Evolutionary conservation across 305 asterid genomes (phyloP).

Genomic region (Rubia tinctorum): DNA sequence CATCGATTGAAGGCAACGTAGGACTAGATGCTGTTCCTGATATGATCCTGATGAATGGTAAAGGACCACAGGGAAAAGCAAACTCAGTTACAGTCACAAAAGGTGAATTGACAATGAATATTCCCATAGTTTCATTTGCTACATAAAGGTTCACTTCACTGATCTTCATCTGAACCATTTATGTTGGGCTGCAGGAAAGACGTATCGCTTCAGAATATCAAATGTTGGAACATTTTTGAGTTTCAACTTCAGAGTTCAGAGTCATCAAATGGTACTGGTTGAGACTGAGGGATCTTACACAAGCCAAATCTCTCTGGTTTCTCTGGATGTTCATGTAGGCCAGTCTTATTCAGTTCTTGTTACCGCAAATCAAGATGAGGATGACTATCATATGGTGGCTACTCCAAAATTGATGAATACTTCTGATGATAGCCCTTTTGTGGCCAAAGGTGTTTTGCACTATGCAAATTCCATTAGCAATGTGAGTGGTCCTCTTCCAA

Average conservation of each 20-base stretch:
- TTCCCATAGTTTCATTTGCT: too few species aligned
- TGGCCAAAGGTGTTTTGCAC: slow-evolving; percentile 51
- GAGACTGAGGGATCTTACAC: slow-evolving; percentile 80
- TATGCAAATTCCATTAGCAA: slow-evolving; percentile 38
- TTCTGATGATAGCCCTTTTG: slow-evolving; percentile 21
- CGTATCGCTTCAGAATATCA: slow-evolving; percentile 59
- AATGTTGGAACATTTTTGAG: slow-evolving; percentile 61
- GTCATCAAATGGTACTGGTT: slow-evolving; percentile 61
- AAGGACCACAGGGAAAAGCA: slow-evolving; percentile 21
- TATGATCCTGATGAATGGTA: slow-evolving; percentile 55
- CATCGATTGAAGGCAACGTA: not conserved
- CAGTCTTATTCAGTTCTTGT: slow-evolving; percentile 82
- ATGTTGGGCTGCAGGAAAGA: slow-evolving; percentile 38
- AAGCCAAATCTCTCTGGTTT: slow-evolving; percentile 43
- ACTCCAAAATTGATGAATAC: slow-evolving; percentile 43
- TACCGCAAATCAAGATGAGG: slow-evolving; percentile 43
- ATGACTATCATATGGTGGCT: slow-evolving; percentile 60
- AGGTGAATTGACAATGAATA: slow-evolving; percentile 30
- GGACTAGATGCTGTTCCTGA: slow-evolving; percentile 15
- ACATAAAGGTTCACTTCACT: not conserved
- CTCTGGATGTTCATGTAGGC: slow-evolving; percentile 76
- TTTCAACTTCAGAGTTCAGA: slow-evolving; percentile 61
- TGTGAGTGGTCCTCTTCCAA: slow-evolving; percentile 46
- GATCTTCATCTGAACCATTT: not conserved
- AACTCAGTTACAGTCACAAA: slow-evolving; percentile 38